Base-by-base conservation (phyloP, 441 rosid genomes). In the Erodium moschatum region DNA sequence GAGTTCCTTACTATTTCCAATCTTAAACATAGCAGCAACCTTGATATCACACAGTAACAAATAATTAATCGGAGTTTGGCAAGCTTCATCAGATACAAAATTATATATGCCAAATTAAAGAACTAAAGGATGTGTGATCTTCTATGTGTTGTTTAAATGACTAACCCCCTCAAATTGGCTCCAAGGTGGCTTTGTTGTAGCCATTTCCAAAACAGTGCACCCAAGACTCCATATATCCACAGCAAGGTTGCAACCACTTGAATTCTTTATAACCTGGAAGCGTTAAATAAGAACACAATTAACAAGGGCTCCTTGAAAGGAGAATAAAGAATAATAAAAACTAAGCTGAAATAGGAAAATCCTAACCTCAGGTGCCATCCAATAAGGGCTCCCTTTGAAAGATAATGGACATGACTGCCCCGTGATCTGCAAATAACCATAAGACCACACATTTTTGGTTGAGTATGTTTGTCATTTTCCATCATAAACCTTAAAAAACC, bases 321-420 rank as follows among this genome's bases (percentile, higher is more conserved):
- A 52, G 0, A 63, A 61, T 56, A 66, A 52, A 56, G 63, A 58
- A 61, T 40, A n/a, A 15, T 20, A 70, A 29, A 12, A 0, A 46
- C 52, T 44, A 5, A 12, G 40, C 58, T 69, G 16, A 70, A 44
- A 18, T 62, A 73, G 69, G 60, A 73, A 63, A 27, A n/a, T 58
- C 11, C 80, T 54, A 61, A 90, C 99, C 99, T 94, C 99, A 65
- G 99, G 99, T 74, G 99, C 99, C 97, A 94, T 90, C 99, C 99
- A 94, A 78, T 91, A 88, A 13, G 99, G 99, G 79, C 99, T 94
- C 75, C 99, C 99, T 81, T 87, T 91, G 83, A 94, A 82, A 52
- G 99, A 94, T 31, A 94, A 77, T 7, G 97, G 97, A 72, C 97
- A 90, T 6, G 97, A 91, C 72, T 89, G 96, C 40, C 97, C 97